Evolutionary conservation across 768 basidiomycete genomes (phyloP), one percentile per base, ranked within the genome.

Genomic region (Cyclocybe cylindracea): DNA sequence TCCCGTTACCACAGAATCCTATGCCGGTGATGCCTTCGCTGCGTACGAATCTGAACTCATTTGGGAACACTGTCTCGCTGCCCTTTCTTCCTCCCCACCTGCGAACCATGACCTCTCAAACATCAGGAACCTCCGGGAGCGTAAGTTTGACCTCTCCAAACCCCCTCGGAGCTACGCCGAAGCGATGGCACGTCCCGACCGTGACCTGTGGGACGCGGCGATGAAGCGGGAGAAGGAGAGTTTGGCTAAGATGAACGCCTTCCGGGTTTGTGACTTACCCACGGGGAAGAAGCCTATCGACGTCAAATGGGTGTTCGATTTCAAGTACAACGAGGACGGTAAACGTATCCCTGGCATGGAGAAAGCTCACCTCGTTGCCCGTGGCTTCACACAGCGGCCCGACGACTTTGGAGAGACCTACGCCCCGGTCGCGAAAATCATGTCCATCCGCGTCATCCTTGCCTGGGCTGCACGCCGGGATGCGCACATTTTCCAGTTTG

Each of bases 291-390:
- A 63, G 18, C 53, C 68, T 0, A 67, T 78, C 10, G 63, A 62
- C 0, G 54, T 62, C 9, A 48, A 51, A 5, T 76, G 74, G 74
- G 71, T 72, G 1, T 74, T 64, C 50, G 61, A 57, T 1, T 56
- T 66, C 45, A 82, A 82, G 61, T 57, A 53, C 32, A 62, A 78
- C 52, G 48, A 63, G 1, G 52, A 71, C 32, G 77, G 75, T 5
- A 55, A 56, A 0, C 67, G 76, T n/a, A n/a, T n/a, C n/a, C n/a
- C n/a, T n/a, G n/a, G n/a, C n/a, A n/a, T n/a, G n/a, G n/a, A n/a
- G n/a, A n/a, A n/a, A n/a, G n/a, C n/a, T n/a, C n/a, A n/a, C n/a
- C n/a, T n/a, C n/a, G n/a, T n/a, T n/a, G n/a, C n/a, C n/a, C n/a
- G n/a, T n/a, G n/a, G n/a, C n/a, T n/a, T n/a, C n/a, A n/a, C n/a